Conservation (phyloP, 768 basidiomycete genomes). For the Amanita jacksonii region DNA sequence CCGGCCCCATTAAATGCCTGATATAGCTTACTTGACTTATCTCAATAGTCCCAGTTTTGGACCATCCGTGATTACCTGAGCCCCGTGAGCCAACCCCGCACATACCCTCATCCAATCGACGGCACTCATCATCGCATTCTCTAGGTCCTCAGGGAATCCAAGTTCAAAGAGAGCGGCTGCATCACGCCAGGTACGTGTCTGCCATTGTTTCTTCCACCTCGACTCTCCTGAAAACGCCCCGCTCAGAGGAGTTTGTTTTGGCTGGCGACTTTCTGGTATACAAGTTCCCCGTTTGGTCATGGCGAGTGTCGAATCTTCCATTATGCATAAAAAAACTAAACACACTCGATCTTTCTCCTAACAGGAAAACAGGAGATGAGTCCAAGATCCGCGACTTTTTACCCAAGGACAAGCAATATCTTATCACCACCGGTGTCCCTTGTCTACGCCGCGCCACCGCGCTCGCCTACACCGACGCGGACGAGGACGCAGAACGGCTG, state of each 20-base stretch:
- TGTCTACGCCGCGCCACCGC: slow-evolving; percentile 91
- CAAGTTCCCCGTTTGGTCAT: slow-evolving; percentile 98
- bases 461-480: slow-evolving; percentile 88
- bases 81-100: slow-evolving; percentile 44
- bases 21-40: slow-evolving; percentile 3
- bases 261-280: slow-evolving; percentile 96
- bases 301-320: slow-evolving; percentile 39
- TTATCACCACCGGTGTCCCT: slow-evolving; percentile 92
- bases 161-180: slow-evolving; percentile 97
- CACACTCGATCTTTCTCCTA: not conserved
- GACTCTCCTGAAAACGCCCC: slow-evolving; percentile 8
- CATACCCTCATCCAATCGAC: slow-evolving; percentile 21
- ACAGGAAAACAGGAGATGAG: slow-evolving; percentile 88
- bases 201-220: not conserved
- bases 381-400: slow-evolving; percentile 85
- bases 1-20: not conserved
- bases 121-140: slow-evolving; percentile 20
- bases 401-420: slow-evolving; percentile 93
- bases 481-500: slow-evolving; percentile 92
- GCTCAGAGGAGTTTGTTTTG: slow-evolving; percentile 90
- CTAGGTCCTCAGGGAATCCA: slow-evolving; percentile 93
- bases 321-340: slow-evolving; percentile 2
- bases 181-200: slow-evolving; percentile 75
- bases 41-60: slow-evolving; percentile 78
- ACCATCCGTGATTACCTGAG: slow-evolving; percentile 90